Conservation (phyloP, 148 eudicot genomes). For the Limonium bicolor region DNA sequence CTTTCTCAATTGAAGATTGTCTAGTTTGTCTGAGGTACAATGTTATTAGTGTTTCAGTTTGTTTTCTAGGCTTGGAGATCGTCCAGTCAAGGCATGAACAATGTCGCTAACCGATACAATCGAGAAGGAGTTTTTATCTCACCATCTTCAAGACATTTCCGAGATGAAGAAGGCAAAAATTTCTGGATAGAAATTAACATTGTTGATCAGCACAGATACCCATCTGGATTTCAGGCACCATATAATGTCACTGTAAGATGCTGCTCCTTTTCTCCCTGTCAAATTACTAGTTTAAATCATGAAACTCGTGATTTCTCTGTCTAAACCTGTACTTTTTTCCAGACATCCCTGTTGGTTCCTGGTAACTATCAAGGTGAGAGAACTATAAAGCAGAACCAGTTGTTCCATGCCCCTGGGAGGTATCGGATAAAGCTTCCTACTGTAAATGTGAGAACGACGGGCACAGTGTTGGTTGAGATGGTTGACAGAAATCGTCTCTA, state of each 20-base stretch:
- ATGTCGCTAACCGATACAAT: conserved; percentile 49
- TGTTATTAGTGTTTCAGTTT: too few relatives aligned
- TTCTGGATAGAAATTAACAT: conserved; percentile 93
- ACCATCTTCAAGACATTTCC: conserved; percentile 72
- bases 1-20: not conserved
- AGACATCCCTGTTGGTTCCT: conserved; percentile 77
- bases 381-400: conserved; percentile 56
- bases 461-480: conserved; percentile 88
- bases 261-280: conserved; percentile 1
- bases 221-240: conserved; percentile 86
- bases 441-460: conserved; percentile 78
- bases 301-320: too few relatives aligned
- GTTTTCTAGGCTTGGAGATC: conserved; percentile 71
- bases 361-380: conserved; percentile 96
- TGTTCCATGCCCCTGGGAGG: conserved; percentile 45
- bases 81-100: conserved; percentile 72
- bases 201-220: conserved; percentile 66
- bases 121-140: conserved; percentile 80
- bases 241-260: conserved; percentile 81
- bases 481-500: conserved; percentile 57
- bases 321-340: conserved; percentile 5
- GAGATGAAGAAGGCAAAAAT: conserved; percentile 91
- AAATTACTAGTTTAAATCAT: too few relatives aligned
- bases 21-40: too few relatives aligned
- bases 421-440: conserved; percentile 82